Evolutionary conservation across 768 basidiomycete genomes (phyloP).

Genomic region (Boletus rubescentipes): DNA sequence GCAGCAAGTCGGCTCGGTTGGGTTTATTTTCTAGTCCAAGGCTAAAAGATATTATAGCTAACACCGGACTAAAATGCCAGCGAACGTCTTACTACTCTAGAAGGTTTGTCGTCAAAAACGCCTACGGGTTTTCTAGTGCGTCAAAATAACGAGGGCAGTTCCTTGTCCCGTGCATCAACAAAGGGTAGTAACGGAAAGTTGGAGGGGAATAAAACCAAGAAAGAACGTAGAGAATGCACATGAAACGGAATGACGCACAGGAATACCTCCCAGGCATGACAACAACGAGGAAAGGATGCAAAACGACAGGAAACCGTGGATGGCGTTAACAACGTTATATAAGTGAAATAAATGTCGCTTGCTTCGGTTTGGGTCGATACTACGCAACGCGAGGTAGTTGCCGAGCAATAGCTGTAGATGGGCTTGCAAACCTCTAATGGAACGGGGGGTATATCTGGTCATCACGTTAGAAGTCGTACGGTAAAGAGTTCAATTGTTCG

Average conservation of each 20-base stretch:
- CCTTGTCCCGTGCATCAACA: slow-evolving; percentile 19
- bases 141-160: slow-evolving; percentile 12
- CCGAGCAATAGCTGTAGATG: slow-evolving; percentile 35
- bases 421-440: slow-evolving; percentile 33
- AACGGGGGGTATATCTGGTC: slow-evolving; percentile 33
- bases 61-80: slow-evolving; percentile 30
- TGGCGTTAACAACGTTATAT: slow-evolving; percentile 34
- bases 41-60: slow-evolving; percentile 31
- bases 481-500: slow-evolving; percentile 25
- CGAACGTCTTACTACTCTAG: slow-evolving; percentile 27
- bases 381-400: slow-evolving; percentile 24
- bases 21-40: slow-evolving; percentile 16
- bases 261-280: slow-evolving; percentile 13
- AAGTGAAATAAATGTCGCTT: slow-evolving; percentile 36
- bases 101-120: slow-evolving; percentile 17
- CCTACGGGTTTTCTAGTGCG: slow-evolving; percentile 18
- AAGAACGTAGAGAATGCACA: slow-evolving; percentile 21
- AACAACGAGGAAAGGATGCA: slow-evolving; percentile 21
- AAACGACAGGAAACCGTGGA: slow-evolving; percentile 27
- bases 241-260: slow-evolving; percentile 19
- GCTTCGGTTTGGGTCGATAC: slow-evolving; percentile 23
- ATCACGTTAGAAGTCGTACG: slow-evolving; percentile 36
- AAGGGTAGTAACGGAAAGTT: slow-evolving; percentile 4
- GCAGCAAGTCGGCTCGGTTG: background rate
- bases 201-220: slow-evolving; percentile 24